Conservation (phyloP, 768 basidiomycete genomes). For the Porphyrellus cyaneotinctus region DNA sequence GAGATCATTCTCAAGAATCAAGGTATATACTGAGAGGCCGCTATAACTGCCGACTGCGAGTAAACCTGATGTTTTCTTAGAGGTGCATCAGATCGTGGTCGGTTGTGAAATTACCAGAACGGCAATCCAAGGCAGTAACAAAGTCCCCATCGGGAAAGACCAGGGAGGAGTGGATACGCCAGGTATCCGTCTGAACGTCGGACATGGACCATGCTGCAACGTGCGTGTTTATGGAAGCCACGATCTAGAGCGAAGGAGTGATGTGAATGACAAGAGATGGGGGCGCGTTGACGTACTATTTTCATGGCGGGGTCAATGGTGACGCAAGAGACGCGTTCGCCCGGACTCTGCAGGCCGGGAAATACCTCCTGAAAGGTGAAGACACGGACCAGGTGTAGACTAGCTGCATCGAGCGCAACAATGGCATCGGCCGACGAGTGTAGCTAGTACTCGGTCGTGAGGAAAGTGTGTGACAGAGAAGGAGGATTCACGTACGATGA, state of each 20-base stretch:
- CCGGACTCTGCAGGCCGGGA: conserved; percentile 47
- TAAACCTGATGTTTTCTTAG: conserved; percentile 51
- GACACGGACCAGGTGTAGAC: conserved; percentile 59
- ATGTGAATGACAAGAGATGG: conserved; percentile 1
- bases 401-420: conserved; percentile 67
- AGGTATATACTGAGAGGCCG: conserved; percentile 68
- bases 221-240: conserved; percentile 62
- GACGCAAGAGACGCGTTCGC: conserved; percentile 52
- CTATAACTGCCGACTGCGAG: conserved; percentile 63
- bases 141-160: conserved; percentile 50
- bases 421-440: conserved; percentile 70
- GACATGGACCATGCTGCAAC: conserved; percentile 81
- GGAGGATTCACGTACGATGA: conserved; percentile 49
- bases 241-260: conserved; percentile 47
- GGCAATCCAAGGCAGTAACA: conserved; percentile 66
- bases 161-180: conserved; percentile 81
- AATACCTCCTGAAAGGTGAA: conserved; percentile 82
- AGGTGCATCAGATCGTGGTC: neutral
- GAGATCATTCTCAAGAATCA: conserved; percentile 77
- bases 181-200: conserved; percentile 55
- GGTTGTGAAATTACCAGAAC: conserved; percentile 51
- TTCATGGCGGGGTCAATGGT: conserved; percentile 77
- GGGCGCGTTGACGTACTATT: conserved; percentile 50
- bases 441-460: conserved; percentile 40
- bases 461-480: neutral